Base-by-base conservation (phyloP, 495 filamentous ascomycete genomes). In the Neurospora tetraspora region DNA sequence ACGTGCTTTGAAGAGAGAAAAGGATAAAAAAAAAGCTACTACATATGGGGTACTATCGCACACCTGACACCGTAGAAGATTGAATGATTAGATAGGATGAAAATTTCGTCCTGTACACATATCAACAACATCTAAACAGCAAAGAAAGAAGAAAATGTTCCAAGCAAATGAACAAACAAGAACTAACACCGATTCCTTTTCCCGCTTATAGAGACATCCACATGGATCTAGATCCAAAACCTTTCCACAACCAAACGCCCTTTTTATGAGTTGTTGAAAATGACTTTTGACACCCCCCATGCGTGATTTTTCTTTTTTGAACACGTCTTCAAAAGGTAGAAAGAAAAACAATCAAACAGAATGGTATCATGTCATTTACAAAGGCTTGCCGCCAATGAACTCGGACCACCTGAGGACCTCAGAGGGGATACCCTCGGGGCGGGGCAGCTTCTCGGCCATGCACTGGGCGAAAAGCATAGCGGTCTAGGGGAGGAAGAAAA, bases 381-480 rank as follows among this genome's bases (percentile, higher is more conserved):
- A 85, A 70, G 91, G 90, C 87, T 96, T 96, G 76, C 92, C 91
- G 72, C 94, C 94, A 81, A 94, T 90, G 81, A 97, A 99, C 71
- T 97, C 90, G 76, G 92, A 94, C 96, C 96, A 99, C 78, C 89
- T 89, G 81, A 91, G 89, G 76, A 99, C 96, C 82, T 99, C 96
- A 71, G 87, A 84, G 47, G 96, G 96, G 70, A 98, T 91, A 61
- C 88, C 93, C 84, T 88, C 92, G 78, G 85, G 87, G 74, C 91
- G 88, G 69, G 96, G 96, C 40, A 98, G 86, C 85, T 98, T 99
- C 85, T 92, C 92, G 83, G 85, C 93, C 93, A 99, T 95, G 85
- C 96, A 97, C 80, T 92, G 91, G 71, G 96, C 94, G 79, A 98
- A 98, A 76, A 99, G 91, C 69, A 94, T 87, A 70, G 96, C 96